Conservation (phyloP, 176 grass and related monocot species). For the Ampelocalamus luodianensis region DNA sequence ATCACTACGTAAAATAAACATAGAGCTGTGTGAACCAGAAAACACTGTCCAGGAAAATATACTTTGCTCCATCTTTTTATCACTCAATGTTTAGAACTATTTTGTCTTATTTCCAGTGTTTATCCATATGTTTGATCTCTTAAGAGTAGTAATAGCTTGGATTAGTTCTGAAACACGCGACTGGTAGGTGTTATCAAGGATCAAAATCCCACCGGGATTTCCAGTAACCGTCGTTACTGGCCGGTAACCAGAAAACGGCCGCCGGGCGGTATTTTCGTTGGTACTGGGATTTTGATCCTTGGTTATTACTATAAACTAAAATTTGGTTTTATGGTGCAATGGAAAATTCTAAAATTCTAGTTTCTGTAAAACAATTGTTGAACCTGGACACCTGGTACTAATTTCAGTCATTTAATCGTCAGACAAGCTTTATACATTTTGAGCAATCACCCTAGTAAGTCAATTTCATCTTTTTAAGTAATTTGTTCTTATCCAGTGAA, state of each 20-base stretch:
- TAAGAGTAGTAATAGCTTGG: neutral
- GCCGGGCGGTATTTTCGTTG: too few relatives aligned
- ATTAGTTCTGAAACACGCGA: conserved; percentile 4
- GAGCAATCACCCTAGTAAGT: conserved; percentile 9
- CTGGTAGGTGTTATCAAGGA: neutral
- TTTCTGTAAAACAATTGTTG: neutral
- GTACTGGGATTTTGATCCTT: too few relatives aligned
- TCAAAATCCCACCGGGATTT: too few relatives aligned
- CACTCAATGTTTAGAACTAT: neutral
- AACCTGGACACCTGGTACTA: neutral
- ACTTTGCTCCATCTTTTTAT: neutral
- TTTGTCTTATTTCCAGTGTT: neutral
- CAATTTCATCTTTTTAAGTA: neutral
- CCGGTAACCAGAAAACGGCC: too few relatives aligned
- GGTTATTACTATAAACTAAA: neutral
- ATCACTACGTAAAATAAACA: neutral
- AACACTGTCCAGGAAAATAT: neutral
- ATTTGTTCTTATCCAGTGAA: conserved; percentile 12
- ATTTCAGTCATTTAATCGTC: conserved; percentile 12
- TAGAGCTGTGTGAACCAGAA: neutral
- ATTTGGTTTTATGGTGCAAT: conserved; percentile 7
- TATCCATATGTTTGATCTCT: neutral
- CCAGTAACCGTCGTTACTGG: too few relatives aligned
- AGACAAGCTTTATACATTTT: conserved; percentile 20
- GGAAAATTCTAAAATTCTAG: too few relatives aligned